These are phyloP conservation scores for Chaetomium strumarium DNA, from an alignment of 2,329 filamentous ascomycete species.

Conservation along the genomic window DNA sequence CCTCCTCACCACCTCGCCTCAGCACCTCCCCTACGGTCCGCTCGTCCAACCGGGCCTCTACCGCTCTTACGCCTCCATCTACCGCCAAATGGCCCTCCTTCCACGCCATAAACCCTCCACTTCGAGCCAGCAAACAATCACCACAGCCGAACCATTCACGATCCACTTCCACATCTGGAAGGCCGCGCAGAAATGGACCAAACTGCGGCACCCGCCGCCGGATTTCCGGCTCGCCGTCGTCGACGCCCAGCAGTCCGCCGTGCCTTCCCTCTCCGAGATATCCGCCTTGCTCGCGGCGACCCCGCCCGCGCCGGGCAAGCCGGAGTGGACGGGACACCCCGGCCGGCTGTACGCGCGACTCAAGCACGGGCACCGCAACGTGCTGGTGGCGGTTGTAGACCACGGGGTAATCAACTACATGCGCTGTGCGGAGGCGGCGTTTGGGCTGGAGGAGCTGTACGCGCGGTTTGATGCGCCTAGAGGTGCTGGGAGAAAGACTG, in stretches of 20 bases:
- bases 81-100: constrained; percentile 68
- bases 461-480: constrained; percentile 45
- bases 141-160: constrained; percentile 53
- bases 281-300: constrained; percentile 65
- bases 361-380: constrained; percentile 78
- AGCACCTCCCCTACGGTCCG: constrained; percentile 43
- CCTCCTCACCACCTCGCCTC: constrained; percentile 33
- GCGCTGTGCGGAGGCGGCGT: constrained; percentile 71
- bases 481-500: constrained; percentile 33
- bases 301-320: constrained; percentile 58
- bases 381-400: constrained; percentile 83
- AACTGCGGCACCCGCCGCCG: constrained; percentile 68
- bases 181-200: constrained; percentile 61
- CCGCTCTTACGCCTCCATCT: constrained; percentile 65
- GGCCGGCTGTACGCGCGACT: constrained; percentile 66
- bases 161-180: constrained; percentile 83
- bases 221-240: constrained; percentile 83
- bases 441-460: constrained; percentile 68
- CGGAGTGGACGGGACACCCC: constrained; percentile 34
- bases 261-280: constrained; percentile 71
- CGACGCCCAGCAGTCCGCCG: constrained; percentile 62
- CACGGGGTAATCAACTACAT: constrained; percentile 86
- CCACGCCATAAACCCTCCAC: constrained; percentile 57
- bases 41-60: constrained; percentile 58
- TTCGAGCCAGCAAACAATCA: constrained; percentile 24